phyloP scores from a whole-genome alignment of 495 filamentous ascomycete genomes.

The Echria macrotheca region DNA sequence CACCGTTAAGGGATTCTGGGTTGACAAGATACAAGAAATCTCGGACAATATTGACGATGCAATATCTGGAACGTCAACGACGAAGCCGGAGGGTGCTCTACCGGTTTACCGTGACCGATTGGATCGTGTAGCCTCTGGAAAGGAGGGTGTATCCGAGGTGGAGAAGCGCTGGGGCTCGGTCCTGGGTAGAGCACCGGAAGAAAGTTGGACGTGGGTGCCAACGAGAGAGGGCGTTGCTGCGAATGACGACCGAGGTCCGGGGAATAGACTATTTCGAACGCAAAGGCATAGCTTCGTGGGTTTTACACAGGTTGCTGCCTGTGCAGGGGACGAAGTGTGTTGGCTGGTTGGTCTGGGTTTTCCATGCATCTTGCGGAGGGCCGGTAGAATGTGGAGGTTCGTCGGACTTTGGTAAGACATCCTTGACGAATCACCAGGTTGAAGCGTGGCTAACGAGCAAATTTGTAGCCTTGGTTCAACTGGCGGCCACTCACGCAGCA shows the following conservation, averaged over 20 bases:
- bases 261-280: not conserved
- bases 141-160: not conserved
- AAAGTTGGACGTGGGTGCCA: not conserved
- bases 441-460: not conserved
- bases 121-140: not conserved
- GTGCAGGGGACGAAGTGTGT: not conserved
- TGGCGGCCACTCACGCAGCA: not conserved
- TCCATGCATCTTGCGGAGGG: not conserved
- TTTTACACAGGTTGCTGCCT: not conserved
- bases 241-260: not conserved
- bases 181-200: not conserved
- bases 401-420: not conserved
- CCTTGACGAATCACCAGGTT: not conserved
- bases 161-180: not conserved
- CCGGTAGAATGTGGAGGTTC: not conserved
- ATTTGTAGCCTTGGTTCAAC: not conserved
- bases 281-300: not conserved
- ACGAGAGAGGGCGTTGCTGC: not conserved
- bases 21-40: not conserved
- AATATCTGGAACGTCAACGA: not conserved
- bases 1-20: not conserved
- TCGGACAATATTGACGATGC: not conserved
- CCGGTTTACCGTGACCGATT: not conserved
- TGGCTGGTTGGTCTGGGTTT: conserved; percentile 1
- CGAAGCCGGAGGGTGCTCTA: not conserved